Base-by-base conservation (phyloP, 352 stramenopile species). In the Pythium utonaiense region DNA sequence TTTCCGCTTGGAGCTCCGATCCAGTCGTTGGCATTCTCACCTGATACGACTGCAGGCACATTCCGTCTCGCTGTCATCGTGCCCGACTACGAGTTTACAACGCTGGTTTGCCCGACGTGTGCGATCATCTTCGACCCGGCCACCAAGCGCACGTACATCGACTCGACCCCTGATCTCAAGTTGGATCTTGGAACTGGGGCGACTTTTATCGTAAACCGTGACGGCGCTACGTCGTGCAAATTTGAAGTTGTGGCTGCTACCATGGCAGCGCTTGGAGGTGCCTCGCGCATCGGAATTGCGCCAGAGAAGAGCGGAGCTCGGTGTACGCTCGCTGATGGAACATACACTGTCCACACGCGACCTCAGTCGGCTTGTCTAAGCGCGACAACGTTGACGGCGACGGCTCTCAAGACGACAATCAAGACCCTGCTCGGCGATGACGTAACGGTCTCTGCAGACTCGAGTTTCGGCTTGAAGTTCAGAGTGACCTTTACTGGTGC, bases 1-100 rank as follows among this genome's bases (percentile, higher is more conserved):
- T 92, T 98, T 57, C 87, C 93, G 17, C 64, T 98, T 19, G 96
- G 96, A n/a, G 78, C 87, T 6, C 85, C 97, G 62, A 85, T 98
- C 12, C 93, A 98, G 69, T 91, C 76, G 6, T 62, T 98, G 44
- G 86, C 83, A 5, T 61, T 98, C 6, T 94, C 80, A 41, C 57
- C 80, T 10, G 61, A 66, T 21, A 77, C 66, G 5, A 79, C 71
- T 36, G 55, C 50, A 1, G 93, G 93, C 14, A 84, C 74, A 1
- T 96, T 97, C 65, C 80, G 73, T 31, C 78, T 77, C 24, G 86
- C 63, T 50, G 83, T 86, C 3, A 61, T 47, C 17, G 24, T 56
- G 12, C 49, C 33, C 1, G 62, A 72, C 44, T 60, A 59, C 4
- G 60, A 60, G 5, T 88, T 79, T 47, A 71, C 69, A 1, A 65